Evolutionary conservation across 148 eudicot genomes (phyloP).

Genomic region (Chenopodium quinoa): DNA sequence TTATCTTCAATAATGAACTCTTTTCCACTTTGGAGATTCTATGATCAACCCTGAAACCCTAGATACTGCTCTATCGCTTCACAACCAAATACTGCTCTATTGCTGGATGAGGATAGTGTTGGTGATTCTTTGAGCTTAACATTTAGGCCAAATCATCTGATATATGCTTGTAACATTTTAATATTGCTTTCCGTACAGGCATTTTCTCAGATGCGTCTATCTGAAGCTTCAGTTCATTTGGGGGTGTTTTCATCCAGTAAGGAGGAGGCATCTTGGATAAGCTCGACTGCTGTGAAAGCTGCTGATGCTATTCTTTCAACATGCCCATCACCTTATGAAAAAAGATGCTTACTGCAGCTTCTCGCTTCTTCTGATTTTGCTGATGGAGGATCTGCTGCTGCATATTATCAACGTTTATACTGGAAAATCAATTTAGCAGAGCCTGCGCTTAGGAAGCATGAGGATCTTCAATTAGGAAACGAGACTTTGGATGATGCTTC

Average conservation of each 20-base stretch:
- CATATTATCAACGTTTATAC: conserved; percentile 62
- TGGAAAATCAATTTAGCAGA: conserved; percentile 97
- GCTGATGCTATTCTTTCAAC: conserved; percentile 82
- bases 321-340: conserved; percentile 94
- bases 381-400: conserved; percentile 75
- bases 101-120: neutral
- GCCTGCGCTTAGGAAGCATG: conserved; percentile 73
- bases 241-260: conserved; percentile 82
- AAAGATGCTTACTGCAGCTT: conserved; percentile 80
- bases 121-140: conserved; percentile 4
- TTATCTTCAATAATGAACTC: too few species aligned
- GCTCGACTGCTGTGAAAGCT: conserved; percentile 80
- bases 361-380: conserved; percentile 84
- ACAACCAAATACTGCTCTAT: neutral
- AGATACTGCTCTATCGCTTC: too few species aligned
- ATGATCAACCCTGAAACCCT: too few species aligned
- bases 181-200: conserved; percentile 47
- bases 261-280: conserved; percentile 81
- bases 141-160: neutral
- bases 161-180: neutral
- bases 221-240: conserved; percentile 92
- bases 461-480: conserved; percentile 68
- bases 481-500: conserved; percentile 82
- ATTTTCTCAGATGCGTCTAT: conserved; percentile 91
- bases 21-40: too few species aligned